A percentile compares a stretch with the other conserved stretches of the same genome.
Evolutionary conservation across 2,329 filamentous ascomycete species (phyloP).

Genomic region (Reticulascus tulasneorum): DNA sequence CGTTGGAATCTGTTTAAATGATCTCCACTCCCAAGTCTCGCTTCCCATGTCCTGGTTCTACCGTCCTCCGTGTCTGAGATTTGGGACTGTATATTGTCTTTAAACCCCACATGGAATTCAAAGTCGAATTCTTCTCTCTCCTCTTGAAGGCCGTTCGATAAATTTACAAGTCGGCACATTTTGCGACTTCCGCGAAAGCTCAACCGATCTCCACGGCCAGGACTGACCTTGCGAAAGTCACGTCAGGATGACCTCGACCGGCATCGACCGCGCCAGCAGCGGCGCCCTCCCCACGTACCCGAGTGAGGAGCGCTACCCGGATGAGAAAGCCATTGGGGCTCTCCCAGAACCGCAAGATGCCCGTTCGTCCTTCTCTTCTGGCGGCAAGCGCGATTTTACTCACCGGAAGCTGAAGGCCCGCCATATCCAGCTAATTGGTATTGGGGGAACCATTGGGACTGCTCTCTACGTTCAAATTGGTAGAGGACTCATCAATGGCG

Average conservation of each 20-base stretch:
- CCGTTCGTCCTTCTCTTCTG: conserved; percentile 8
- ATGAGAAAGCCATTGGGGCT: conserved; percentile 8
- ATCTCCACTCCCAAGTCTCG: no score
- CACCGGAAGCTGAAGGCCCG: conserved; percentile 51
- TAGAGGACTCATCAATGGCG: conserved; percentile 52
- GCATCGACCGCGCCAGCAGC: conserved; percentile 14
- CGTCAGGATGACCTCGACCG: conserved; percentile 17
- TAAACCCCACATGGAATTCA: conserved; percentile 20
- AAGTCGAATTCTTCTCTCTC: conserved; percentile 20
- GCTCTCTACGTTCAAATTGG: conserved; percentile 55
- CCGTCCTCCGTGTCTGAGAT: no score
- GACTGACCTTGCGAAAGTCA: conserved; percentile 1
- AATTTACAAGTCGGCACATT: conserved; percentile 2
- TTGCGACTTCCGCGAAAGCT: conserved; percentile 2
- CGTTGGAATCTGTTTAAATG: no score
- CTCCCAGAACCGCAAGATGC: conserved; percentile 6
- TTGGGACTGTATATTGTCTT: no score
- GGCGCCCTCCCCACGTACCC: conserved; percentile 5
- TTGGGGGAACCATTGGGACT: conserved; percentile 62
- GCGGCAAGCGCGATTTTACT: conserved; percentile 33
- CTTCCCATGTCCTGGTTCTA: no score
- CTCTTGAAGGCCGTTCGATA: conserved; percentile 21
- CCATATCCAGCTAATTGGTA: conserved; percentile 58
- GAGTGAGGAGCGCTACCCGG: conserved; percentile 1
- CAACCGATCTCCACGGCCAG: neutral